phyloP scores from a whole-genome alignment of 371 early-diverging fungal genomes.

The Mortierella sp. region DNA sequence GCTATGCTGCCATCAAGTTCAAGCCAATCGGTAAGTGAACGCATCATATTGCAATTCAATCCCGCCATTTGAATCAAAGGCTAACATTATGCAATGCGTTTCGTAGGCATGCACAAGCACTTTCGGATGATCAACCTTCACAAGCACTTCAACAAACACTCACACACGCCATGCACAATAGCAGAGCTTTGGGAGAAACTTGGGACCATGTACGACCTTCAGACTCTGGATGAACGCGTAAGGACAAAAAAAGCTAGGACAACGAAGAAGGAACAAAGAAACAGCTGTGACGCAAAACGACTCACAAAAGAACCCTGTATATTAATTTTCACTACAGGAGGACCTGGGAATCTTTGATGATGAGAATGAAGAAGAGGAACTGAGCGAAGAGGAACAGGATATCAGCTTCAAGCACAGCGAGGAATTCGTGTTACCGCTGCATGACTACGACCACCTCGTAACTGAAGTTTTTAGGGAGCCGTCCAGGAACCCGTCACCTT shows the following conservation, averaged over 20 bases:
- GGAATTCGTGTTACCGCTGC: conserved; percentile 67
- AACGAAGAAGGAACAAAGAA: no score
- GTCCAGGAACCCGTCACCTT: conserved; percentile 54
- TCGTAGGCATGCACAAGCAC: conserved; percentile 70
- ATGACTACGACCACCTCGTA: conserved; percentile 69
- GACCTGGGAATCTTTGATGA: conserved; percentile 37
- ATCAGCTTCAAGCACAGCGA: conserved; percentile 53
- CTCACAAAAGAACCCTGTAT: no score
- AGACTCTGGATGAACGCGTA: conserved; percentile 69
- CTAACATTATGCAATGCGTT: background rate
- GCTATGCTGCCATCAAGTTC: conserved; percentile 66
- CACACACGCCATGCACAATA: conserved; percentile 59
- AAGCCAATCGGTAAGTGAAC: conserved; percentile 70
- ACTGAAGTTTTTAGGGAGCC: conserved; percentile 66
- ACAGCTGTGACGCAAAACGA: background rate
- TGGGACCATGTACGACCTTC: conserved; percentile 64
- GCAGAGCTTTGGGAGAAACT: conserved; percentile 66
- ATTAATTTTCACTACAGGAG: conserved; percentile 19
- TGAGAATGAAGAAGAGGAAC: conserved; percentile 41
- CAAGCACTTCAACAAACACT: conserved; percentile 65
- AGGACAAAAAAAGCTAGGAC: background rate
- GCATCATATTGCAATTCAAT: no score
- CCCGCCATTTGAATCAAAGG: no score
- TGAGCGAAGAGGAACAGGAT: conserved; percentile 56
- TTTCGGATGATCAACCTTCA: conserved; percentile 73